phyloP scores from a whole-genome alignment of 108 stramenopile genomes.

The Cyclotella distinguenda region DNA sequence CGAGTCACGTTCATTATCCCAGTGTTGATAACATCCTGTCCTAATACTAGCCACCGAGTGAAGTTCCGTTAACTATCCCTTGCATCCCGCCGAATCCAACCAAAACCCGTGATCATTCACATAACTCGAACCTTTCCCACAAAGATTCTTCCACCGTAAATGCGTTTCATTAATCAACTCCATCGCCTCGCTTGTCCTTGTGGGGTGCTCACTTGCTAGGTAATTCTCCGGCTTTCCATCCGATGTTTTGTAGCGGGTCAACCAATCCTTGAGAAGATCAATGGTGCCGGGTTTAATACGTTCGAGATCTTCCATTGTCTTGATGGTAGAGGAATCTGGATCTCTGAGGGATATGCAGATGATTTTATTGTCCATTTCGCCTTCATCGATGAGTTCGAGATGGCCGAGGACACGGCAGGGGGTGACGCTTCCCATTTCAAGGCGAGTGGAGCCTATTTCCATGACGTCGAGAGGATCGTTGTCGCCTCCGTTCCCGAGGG shows the following conservation, averaged over 20 bases:
- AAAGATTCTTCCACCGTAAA: conserved; percentile 73
- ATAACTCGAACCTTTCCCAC: conserved; percentile 68
- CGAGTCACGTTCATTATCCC: too few species aligned
- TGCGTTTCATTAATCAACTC: conserved; percentile 79
- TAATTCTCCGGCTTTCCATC: conserved; percentile 93
- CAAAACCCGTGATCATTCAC: conserved; percentile 69
- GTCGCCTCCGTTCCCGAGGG: conserved; percentile 89
- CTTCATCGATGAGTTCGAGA: conserved; percentile 96
- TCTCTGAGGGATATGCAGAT: conserved; percentile 85
- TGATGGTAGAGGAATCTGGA: conserved; percentile 62
- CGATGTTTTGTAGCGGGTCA: conserved; percentile 96
- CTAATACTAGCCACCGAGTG: too few species aligned
- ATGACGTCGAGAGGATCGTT: conserved; percentile 98
- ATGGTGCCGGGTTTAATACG: conserved; percentile 78
- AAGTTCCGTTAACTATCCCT: too few species aligned
- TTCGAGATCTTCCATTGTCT: conserved; percentile 84
- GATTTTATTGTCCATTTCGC: conserved; percentile 98
- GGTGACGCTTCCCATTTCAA: conserved; percentile 89
- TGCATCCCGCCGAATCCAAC: conserved; percentile 73
- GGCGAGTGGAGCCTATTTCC: conserved; percentile 83
- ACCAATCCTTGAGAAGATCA: conserved; percentile 87
- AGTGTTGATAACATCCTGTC: too few species aligned
- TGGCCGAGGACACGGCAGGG: conserved; percentile 93
- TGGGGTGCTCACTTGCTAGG: conserved; percentile 84
- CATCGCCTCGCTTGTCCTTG: conserved; percentile 64